Evolutionary conservation across 306 rosid species (phyloP), one percentile per base, ranked within the genome.

Genomic region (Vigna trinervia): DNA sequence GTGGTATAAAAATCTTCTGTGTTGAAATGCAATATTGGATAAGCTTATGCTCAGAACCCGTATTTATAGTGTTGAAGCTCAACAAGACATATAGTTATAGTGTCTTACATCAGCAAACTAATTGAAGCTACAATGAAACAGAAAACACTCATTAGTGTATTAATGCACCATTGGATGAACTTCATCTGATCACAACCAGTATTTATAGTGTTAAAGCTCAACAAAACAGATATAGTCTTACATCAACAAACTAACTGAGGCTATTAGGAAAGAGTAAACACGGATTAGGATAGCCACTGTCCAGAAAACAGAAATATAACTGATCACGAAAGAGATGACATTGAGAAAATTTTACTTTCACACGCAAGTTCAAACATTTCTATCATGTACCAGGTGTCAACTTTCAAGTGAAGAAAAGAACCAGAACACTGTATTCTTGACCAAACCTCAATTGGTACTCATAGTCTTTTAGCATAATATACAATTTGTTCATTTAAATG

Each of bases 401-500:
- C 8, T 38, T 56, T 56, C 39, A 39, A 38, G 23, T 23, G 53
- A 73, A 22, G 23, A 57, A 57, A 57, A 36, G 26, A 57, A 41
- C 30, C 5, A 26, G 69, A 58, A 10, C 41, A 73, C 7, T 28
- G 57, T 59, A 41, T 58, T 73, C 12, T 19, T 58, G 12, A 59
- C 69, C 48, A 13, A 61, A 34, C 32, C 51, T 46, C 43, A 50
- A 12, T 19, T 62, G 28, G 30, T 73, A 32, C 60, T 53, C 22
- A 73, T 26, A 26, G 62, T 54, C 14, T 19, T 45, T 52, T 14
- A 73, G 12, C 34, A 54, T 23, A 32, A 20, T 57, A n/a, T 38
- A 1, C 45, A 30, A 23, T 71, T 62, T 71, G 15, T 76, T 45
- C 28, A 30, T 81, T 75, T 13, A 69, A 62, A 57, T 69, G 20